Percentiles rank a stretch among this genome's conserved stretches.
These are phyloP conservation scores for Suillus occidentalis DNA, from an alignment of 768 basidiomycete genomes.

Conservation along the genomic window DNA sequence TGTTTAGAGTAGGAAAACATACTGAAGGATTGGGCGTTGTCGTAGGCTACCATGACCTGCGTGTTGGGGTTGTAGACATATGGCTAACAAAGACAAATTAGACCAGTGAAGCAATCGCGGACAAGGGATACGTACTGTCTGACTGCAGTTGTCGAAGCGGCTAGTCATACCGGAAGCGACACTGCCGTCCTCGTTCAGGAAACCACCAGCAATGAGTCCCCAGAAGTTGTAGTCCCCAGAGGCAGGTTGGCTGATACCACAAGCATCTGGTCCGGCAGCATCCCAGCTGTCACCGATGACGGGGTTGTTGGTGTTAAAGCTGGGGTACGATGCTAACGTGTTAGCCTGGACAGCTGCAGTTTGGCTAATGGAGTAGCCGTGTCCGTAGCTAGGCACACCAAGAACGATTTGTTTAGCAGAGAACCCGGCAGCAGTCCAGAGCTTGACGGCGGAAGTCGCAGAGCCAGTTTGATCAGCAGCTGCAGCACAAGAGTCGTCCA, in stretches of 20 bases:
- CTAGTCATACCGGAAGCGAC: constrained; percentile 53
- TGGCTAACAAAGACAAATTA: constrained; percentile 44
- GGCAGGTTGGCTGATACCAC: constrained; percentile 53
- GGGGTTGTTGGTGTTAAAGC: constrained; percentile 45
- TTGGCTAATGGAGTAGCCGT: constrained; percentile 53
- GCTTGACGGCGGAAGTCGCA: constrained; percentile 67
- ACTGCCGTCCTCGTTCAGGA: constrained; percentile 47
- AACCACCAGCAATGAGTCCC: constrained; percentile 58
- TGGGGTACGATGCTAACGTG: constrained; percentile 48
- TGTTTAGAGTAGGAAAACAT: constrained; percentile 18
- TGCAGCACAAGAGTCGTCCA: constrained; percentile 74
- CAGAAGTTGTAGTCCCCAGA: constrained; percentile 64
- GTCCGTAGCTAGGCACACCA: constrained; percentile 84
- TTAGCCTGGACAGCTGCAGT: constrained; percentile 25
- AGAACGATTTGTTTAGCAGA: constrained; percentile 71
- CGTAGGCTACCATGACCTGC: constrained; percentile 64
- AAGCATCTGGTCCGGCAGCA: constrained; percentile 50
- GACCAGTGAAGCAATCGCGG: neutral
- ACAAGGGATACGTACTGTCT: constrained; percentile 54
- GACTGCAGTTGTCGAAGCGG: constrained; percentile 63
- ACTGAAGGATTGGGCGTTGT: constrained; percentile 59
- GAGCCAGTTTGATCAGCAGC: constrained; percentile 64
- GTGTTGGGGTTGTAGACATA: constrained; percentile 60
- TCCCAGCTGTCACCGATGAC: constrained; percentile 61
- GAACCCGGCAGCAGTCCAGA: constrained; percentile 80